phyloP scores from a whole-genome alignment of 164 flowering plant genomes.

The Annona squamosa region DNA sequence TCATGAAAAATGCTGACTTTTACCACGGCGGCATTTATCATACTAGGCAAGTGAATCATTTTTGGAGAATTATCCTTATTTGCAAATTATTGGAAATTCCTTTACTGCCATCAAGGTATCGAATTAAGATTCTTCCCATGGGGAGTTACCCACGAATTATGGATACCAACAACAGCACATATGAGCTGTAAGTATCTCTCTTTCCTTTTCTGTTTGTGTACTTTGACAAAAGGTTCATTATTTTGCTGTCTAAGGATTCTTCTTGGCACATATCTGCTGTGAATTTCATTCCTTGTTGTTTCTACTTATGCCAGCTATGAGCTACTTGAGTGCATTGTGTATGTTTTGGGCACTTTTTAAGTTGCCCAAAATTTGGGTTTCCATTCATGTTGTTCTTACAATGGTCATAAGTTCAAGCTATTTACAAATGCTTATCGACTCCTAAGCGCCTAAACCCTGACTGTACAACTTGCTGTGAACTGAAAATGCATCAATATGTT shows the following conservation, averaged over 20 bases:
- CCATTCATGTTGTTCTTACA: too few species aligned
- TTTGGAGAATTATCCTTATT: not conserved
- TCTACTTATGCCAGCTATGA: too few species aligned
- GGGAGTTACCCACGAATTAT: slow-evolving; percentile 96
- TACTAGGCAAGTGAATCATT: not conserved
- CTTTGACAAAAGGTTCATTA: not conserved
- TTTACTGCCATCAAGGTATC: slow-evolving; percentile 44
- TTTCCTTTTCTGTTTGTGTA: not conserved
- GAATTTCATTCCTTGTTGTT: too few species aligned
- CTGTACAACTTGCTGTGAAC: too few species aligned
- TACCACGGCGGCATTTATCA: not conserved
- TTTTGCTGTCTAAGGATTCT: not conserved
- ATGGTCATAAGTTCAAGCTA: too few species aligned
- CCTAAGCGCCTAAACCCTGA: too few species aligned
- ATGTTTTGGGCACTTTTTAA: too few species aligned
- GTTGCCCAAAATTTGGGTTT: too few species aligned
- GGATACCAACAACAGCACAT: slow-evolving; percentile 75
- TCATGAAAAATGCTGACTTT: not conserved
- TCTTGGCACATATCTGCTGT: not conserved
- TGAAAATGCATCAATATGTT: not conserved
- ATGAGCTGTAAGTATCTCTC: slow-evolving; percentile 72
- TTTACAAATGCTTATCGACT: too few species aligned
- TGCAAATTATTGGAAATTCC: slow-evolving; percentile 2
- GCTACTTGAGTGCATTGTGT: too few species aligned
- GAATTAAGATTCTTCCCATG: slow-evolving; percentile 88